Evolutionary conservation across 2,329 filamentous ascomycete genomes (phyloP), one percentile per base, ranked within the genome.

Genomic region (Paraphoma sp.): DNA sequence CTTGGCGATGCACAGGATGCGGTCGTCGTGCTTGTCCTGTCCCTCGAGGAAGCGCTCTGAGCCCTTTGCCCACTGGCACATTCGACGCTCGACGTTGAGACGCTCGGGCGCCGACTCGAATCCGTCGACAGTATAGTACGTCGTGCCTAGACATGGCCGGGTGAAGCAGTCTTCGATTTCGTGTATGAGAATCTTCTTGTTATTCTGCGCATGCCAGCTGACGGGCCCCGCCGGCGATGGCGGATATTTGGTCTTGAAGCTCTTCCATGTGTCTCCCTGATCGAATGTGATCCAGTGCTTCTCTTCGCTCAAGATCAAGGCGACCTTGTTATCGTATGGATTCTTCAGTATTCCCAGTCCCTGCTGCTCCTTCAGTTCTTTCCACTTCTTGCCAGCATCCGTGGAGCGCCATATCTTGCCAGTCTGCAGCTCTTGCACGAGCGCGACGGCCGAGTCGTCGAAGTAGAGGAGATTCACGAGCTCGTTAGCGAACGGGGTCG

Each of bases 31-130:
- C 49, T 87, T 80, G 33, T 73, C 67, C 51, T 88, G 78, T 57
- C 89, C 89, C 10, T 88, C 88, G 33, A 86, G 86, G 74, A 99
- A 97, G 42, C 87, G 78, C 5, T 86, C 83, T 11, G 90, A 87
- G 12, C 87, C 86, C 71, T 92, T 92, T 49, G 95, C 94, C 92
- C 94, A 99, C 75, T 89, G 87, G 76, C 95, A 99, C 59, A 90
- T 89, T 47, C 86, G 82, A 2, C 91, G 91, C 64, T 88, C 85
- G 42, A 85, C 81, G 50, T 89, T 85, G 56, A 97, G 82, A 6
- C 83, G 77, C 63, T 90, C 84, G 49, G 87, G 84, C 43, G 84
- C 78, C 5, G 84, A 85, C 62, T 89, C 83, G 80, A 99, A 99
- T 63, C 92, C 92, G 76, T 98, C 89, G 12, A 84, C 88, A 2